Conservation (phyloP, 1,284 basidiomycete genomes). For the Boletus semigastroideus region DNA sequence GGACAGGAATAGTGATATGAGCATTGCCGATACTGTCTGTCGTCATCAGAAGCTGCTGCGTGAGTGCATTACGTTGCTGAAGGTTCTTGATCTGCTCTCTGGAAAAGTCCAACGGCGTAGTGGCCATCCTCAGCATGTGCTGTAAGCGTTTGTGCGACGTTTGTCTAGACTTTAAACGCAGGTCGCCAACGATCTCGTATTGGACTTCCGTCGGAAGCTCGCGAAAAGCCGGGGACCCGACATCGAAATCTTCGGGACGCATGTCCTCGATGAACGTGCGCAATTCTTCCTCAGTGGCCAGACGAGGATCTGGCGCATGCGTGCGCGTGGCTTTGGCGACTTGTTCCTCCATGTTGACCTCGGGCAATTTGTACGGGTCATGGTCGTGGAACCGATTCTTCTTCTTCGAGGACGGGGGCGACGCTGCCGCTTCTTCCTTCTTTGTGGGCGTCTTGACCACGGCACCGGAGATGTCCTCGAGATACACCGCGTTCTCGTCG, state of each 20-base stretch:
- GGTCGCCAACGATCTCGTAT: conserved; percentile 97
- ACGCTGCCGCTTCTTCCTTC: conserved; percentile 38
- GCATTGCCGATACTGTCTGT: conserved; percentile 93
- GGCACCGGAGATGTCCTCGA: conserved; percentile 81
- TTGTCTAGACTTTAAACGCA: conserved; percentile 90
- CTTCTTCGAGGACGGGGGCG: conserved; percentile 53
- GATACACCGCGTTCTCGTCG: conserved; percentile 74
- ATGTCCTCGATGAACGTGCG: conserved; percentile 90
- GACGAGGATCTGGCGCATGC: conserved; percentile 76
- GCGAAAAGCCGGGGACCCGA: conserved; percentile 85
- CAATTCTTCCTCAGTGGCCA: conserved; percentile 93
- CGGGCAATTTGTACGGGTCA: conserved; percentile 83
- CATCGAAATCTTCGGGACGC: conserved; percentile 89
- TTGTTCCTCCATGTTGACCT: conserved; percentile 61
- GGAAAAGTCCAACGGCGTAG: conserved; percentile 92
- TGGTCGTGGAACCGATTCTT: conserved; percentile 67
- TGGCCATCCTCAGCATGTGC: conserved; percentile 82
- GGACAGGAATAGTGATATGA: conserved; percentile 84
- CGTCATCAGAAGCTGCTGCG: conserved; percentile 92
- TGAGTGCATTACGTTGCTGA: conserved; percentile 86
- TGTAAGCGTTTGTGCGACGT: conserved; percentile 91
- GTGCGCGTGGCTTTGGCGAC: conserved; percentile 59
- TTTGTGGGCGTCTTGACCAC: conserved; percentile 51
- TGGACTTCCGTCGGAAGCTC: conserved; percentile 95
- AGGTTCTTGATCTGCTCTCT: conserved; percentile 92